Conservation (phyloP, 2,329 filamentous ascomycete genomes). For the Epichloe hybrida region DNA sequence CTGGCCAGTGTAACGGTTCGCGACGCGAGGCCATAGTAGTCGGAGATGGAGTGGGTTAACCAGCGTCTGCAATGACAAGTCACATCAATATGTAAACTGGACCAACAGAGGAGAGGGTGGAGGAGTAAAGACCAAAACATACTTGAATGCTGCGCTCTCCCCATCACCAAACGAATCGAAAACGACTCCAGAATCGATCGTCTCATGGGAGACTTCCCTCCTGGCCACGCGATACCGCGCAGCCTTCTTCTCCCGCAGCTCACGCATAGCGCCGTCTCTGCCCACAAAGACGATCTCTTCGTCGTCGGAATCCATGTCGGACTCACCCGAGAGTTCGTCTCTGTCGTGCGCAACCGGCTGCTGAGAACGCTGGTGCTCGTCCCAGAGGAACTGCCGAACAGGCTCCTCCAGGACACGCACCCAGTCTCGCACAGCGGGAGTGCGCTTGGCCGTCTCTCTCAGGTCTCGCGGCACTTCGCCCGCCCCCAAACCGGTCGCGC, state of each 20-base stretch:
- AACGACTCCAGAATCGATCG: conserved; percentile 50
- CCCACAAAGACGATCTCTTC: conserved; percentile 91
- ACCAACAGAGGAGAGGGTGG: no score
- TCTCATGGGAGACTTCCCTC: conserved; percentile 43
- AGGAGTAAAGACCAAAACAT: conserved; percentile 21
- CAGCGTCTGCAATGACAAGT: conserved; percentile 49
- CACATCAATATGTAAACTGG: not conserved
- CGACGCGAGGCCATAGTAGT: conserved; percentile 81
- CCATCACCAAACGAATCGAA: conserved; percentile 70
- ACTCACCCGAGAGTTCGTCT: not conserved
- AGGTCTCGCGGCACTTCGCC: conserved; percentile 66
- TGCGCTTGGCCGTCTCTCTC: conserved; percentile 65
- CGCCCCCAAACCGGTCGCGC: conserved; percentile 28
- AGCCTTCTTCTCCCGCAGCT: conserved; percentile 23
- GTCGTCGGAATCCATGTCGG: conserved; percentile 40
- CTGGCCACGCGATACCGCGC: conserved; percentile 34
- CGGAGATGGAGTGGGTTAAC: conserved; percentile 83
- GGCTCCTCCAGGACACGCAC: conserved; percentile 77
- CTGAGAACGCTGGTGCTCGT: conserved; percentile 17
- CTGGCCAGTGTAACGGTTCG: conserved; percentile 62
- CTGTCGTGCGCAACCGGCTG: conserved; percentile 12
- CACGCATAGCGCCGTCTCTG: conserved; percentile 44
- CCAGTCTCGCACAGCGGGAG: conserved; percentile 63
- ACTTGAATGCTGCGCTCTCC: conserved; percentile 70
- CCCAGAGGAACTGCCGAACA: conserved; percentile 61